phyloP scores from a whole-genome alignment of 495 filamentous ascomycete species.

The Haplographium delicatum region DNA sequence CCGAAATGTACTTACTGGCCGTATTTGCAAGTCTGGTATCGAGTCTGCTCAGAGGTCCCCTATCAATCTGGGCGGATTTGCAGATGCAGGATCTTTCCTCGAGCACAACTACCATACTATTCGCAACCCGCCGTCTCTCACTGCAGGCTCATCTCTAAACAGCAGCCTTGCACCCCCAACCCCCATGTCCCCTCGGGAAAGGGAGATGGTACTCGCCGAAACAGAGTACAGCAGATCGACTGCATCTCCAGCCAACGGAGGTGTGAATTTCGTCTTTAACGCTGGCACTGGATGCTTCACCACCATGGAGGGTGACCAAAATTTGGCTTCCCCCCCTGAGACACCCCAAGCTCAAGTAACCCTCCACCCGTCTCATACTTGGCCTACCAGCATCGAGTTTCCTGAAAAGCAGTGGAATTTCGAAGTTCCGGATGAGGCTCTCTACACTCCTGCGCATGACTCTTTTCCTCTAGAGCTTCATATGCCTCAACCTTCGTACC shows the following conservation, averaged over 20 bases:
- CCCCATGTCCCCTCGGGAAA: constrained; percentile 25
- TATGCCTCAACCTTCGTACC: constrained; percentile 24
- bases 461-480: constrained; percentile 18
- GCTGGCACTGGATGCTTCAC: constrained; percentile 19
- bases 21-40: constrained; percentile 21
- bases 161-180: constrained; percentile 27
- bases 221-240: constrained; percentile 17
- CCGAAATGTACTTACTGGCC: constrained; percentile 18
- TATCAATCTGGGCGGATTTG: constrained; percentile 21
- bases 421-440: constrained; percentile 22
- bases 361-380: constrained; percentile 2
- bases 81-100: constrained; percentile 16
- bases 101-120: constrained; percentile 23
- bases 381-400: constrained; percentile 9
- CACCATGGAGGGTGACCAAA: constrained; percentile 20
- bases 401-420: constrained; percentile 19
- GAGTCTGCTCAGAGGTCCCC: constrained; percentile 25
- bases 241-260: constrained; percentile 22
- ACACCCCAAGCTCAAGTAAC: constrained; percentile 22
- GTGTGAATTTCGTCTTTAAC: constrained; percentile 22
- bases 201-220: constrained; percentile 21
- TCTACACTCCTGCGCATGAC: constrained; percentile 22
- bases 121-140: constrained; percentile 18
- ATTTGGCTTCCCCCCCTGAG: constrained; percentile 27
- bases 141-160: constrained; percentile 14